These are phyloP conservation scores for Backusella tuberculispora DNA, from an alignment of 192 early-diverging fungal species.

Conservation along the genomic window DNA sequence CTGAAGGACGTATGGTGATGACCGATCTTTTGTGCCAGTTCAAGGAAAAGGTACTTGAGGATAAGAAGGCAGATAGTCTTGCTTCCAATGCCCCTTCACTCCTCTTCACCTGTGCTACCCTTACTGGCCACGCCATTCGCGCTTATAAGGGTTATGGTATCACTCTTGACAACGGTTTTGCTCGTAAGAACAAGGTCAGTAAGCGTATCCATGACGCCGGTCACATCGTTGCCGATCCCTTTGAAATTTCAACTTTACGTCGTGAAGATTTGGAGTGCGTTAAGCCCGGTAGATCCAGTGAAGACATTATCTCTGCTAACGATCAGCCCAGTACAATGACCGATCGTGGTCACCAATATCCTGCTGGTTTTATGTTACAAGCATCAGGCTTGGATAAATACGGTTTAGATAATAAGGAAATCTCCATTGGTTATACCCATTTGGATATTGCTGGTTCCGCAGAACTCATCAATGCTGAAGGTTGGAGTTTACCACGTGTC, in stretches of 20 bases:
- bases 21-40: constrained; percentile 76
- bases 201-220: constrained; percentile 66
- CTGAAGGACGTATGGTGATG: constrained; percentile 92
- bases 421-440: constrained; percentile 80
- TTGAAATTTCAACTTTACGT: constrained; percentile 79
- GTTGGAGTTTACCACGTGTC: constrained; percentile 69
- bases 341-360: constrained; percentile 84
- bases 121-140: constrained; percentile 84
- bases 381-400: constrained; percentile 78
- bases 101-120: constrained; percentile 83
- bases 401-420: constrained; percentile 60
- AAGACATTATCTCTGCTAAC: constrained; percentile 88
- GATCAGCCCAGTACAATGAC: constrained; percentile 71
- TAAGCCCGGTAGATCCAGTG: constrained; percentile 63
- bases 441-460: constrained; percentile 84
- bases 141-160: constrained; percentile 80
- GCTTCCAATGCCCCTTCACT: constrained; percentile 49
- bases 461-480: constrained; percentile 64
- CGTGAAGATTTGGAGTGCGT: constrained; percentile 77
- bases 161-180: constrained; percentile 77
- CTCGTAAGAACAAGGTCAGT: constrained; percentile 63
- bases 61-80: constrained; percentile 49
- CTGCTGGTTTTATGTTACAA: constrained; percentile 80
- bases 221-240: constrained; percentile 76
- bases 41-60: constrained; percentile 70